These are phyloP conservation scores for Neocallimastix lanati DNA, from an alignment of 192 early-diverging fungal genomes.

Conservation along the genomic window DNA sequence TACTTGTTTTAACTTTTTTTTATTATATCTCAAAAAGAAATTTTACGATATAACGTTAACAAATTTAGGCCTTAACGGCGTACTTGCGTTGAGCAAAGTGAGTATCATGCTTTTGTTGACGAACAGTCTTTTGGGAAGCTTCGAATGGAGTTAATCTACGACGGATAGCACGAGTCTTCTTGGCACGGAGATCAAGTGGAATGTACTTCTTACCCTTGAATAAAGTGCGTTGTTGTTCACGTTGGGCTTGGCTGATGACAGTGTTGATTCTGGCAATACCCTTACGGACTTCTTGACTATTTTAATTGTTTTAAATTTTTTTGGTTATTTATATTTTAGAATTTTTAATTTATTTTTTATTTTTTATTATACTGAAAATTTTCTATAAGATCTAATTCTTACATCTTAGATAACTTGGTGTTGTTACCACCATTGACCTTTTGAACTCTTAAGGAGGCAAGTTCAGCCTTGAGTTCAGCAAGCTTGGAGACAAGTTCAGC, in stretches of 20 bases:
- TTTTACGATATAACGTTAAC: background rate
- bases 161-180: slow-evolving; percentile 98
- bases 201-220: slow-evolving; percentile 90
- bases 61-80: background rate
- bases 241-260: slow-evolving; percentile 83
- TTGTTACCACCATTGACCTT: slow-evolving; percentile 66
- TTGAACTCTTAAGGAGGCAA: slow-evolving; percentile 80
- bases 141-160: slow-evolving; percentile 78
- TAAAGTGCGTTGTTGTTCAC: slow-evolving; percentile 69
- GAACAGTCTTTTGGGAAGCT: slow-evolving; percentile 60
- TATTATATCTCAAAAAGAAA: background rate
- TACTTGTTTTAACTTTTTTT: background rate
- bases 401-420: slow-evolving; percentile 71
- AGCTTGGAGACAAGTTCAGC: slow-evolving; percentile 78
- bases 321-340: no score
- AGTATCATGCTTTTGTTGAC: slow-evolving; percentile 69
- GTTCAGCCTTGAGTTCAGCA: slow-evolving; percentile 87
- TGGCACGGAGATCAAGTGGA: slow-evolving; percentile 89
- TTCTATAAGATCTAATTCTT: no score
- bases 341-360: no score
- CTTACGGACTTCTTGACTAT: slow-evolving; percentile 72
- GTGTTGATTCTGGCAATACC: slow-evolving; percentile 86
- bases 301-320: no score
- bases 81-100: slow-evolving; percentile 89
- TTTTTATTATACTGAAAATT: no score